Percentiles rank a stretch among this genome's conserved stretches.
These are phyloP conservation scores for Solanum hybrid DNA, from an alignment of 305 asterid genomes.

Conservation along the genomic window DNA sequence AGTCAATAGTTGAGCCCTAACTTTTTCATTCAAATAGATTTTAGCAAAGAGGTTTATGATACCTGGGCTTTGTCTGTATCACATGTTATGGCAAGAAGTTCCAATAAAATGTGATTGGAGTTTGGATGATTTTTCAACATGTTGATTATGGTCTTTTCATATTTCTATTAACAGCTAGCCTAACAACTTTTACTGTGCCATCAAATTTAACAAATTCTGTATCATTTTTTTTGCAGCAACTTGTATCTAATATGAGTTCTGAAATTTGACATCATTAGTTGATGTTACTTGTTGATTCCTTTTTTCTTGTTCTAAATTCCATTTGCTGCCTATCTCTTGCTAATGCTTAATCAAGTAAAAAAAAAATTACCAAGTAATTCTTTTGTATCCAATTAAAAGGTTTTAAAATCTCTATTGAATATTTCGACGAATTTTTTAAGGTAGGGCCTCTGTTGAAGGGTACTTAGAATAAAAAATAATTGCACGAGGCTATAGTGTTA, in stretches of 20 bases:
- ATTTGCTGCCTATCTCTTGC: not conserved
- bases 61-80: not conserved
- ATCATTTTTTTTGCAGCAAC: not conserved
- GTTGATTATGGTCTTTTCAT: not conserved
- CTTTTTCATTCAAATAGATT: not conserved
- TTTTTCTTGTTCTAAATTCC: not conserved
- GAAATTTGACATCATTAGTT: not conserved
- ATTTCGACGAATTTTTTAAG: not conserved
- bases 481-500: not conserved
- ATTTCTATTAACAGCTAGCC: not conserved
- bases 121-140: not conserved
- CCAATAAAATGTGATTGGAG: not conserved
- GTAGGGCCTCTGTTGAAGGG: not conserved
- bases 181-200: not conserved
- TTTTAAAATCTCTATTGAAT: not conserved
- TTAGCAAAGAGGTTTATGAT: not conserved
- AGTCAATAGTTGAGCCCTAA: not conserved
- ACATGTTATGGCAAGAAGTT: not conserved
- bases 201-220: not conserved
- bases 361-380: not conserved
- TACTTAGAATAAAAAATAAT: not conserved
- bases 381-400: not conserved
- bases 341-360: not conserved
- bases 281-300: not conserved
- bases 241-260: not conserved